Percentiles rank a stretch among this genome's conserved stretches.
Conservation (phyloP, 1,284 basidiomycete species). For the Ustilago shanxiensis region DNA sequence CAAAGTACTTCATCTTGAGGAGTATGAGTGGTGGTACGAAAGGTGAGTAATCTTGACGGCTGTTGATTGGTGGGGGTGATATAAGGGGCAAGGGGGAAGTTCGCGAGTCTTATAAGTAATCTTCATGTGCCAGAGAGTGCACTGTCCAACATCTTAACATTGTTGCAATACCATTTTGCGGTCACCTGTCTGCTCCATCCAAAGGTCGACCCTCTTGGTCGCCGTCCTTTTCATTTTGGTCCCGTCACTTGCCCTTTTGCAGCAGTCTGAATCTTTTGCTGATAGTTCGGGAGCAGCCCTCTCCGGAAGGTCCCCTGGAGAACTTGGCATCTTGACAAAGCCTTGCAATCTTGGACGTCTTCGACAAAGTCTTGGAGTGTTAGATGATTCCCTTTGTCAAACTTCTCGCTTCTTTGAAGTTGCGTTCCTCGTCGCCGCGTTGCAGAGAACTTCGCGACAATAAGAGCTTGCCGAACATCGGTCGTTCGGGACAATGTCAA, state of each 20-base stretch:
- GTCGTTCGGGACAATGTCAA: background rate
- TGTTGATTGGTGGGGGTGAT: background rate
- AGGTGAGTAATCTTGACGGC: background rate
- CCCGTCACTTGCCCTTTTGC: background rate
- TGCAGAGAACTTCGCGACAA: background rate
- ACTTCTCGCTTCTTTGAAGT: background rate
- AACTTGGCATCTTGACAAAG: no score
- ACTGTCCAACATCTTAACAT: background rate
- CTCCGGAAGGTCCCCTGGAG: no score
- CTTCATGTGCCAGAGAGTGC: background rate
- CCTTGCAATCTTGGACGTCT: no score
- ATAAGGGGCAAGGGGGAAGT: background rate
- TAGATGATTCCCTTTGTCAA: no score
- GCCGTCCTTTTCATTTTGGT: background rate
- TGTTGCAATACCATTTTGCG: background rate
- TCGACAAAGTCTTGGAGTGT: background rate
- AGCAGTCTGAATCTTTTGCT: no score
- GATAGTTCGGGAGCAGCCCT: no score
- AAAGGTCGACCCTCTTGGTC: background rate
- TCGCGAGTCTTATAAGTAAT: background rate
- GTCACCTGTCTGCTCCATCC: background rate
- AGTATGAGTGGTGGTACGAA: background rate
- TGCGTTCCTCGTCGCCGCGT: background rate
- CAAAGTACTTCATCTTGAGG: conserved; percentile 24
- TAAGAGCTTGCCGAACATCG: background rate